Conservation (phyloP, 2,329 filamentous ascomycete species). For the Colletotrichum tamarilloi region DNA sequence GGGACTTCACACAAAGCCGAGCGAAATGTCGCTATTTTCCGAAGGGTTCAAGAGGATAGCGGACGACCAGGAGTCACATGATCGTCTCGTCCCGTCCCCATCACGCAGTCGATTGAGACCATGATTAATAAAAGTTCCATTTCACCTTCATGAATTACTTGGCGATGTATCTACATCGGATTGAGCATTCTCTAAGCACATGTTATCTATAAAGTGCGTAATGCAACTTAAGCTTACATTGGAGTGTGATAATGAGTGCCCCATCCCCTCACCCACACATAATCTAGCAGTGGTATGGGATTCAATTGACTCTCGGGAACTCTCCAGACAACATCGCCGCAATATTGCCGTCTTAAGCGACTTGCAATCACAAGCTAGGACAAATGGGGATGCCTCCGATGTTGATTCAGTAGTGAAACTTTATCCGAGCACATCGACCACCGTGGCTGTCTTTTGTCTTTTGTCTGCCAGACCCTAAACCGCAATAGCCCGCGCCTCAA, state of each 20-base stretch:
- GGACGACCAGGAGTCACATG: conserved; percentile 14
- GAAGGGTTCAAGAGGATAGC: conserved; percentile 7
- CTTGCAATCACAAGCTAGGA: neutral
- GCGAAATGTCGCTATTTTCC: conserved; percentile 8
- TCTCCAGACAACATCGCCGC: neutral
- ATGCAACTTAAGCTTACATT: neutral
- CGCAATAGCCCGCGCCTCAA: neutral
- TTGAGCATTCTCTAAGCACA: neutral
- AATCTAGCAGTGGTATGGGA: neutral
- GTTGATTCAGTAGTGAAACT: neutral
- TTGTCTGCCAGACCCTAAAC: neutral
- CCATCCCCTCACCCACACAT: no score
- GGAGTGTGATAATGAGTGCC: neutral
- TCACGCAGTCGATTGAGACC: neutral
- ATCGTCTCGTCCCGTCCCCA: neutral
- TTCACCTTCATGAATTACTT: neutral
- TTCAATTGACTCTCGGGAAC: neutral
- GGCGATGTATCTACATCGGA: neutral
- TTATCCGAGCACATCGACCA: neutral
- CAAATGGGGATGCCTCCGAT: neutral
- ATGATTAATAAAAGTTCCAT: neutral
- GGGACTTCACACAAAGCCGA: neutral
- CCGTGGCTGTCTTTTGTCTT: neutral
- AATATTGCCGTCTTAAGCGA: conserved; percentile 5
- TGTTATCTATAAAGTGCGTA: neutral